Conservation (phyloP, 176 grass and related monocot species). For the Puya raimondii region DNA sequence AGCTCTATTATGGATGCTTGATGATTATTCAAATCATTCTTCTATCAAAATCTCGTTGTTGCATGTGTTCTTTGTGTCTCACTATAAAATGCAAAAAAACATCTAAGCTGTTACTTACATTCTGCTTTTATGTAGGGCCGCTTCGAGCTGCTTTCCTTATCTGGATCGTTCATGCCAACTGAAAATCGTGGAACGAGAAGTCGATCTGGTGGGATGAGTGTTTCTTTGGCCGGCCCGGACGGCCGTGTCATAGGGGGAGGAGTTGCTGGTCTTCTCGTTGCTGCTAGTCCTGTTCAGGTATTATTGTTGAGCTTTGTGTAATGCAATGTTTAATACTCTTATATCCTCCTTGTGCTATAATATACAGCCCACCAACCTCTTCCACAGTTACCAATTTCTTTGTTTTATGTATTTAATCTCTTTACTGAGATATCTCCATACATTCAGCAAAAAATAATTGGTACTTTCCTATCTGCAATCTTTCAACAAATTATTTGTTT, state of each 20-base stretch:
- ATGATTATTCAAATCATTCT: too few species aligned
- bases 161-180: conserved; percentile 78
- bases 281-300: conserved; percentile 82
- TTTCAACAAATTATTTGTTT: neutral
- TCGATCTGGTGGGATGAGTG: conserved; percentile 83
- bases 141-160: conserved; percentile 77
- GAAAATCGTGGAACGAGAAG: conserved; percentile 62
- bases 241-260: conserved; percentile 84
- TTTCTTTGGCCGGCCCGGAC: conserved; percentile 63
- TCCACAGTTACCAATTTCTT: neutral
- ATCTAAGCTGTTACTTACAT: too few species aligned
- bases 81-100: too few species aligned
- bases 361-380: neutral
- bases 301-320: neutral
- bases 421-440: neutral
- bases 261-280: conserved; percentile 78
- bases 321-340: neutral
- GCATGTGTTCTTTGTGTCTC: too few species aligned
- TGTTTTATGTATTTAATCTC: neutral
- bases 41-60: too few species aligned
- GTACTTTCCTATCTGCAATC: neutral
- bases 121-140: conserved; percentile 38
- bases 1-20: too few species aligned
- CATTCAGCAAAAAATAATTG: neutral
- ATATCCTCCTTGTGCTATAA: neutral